Evolutionary conservation across 371 early-diverging fungal species (phyloP).

Genomic region (Mucor circinelloides): DNA sequence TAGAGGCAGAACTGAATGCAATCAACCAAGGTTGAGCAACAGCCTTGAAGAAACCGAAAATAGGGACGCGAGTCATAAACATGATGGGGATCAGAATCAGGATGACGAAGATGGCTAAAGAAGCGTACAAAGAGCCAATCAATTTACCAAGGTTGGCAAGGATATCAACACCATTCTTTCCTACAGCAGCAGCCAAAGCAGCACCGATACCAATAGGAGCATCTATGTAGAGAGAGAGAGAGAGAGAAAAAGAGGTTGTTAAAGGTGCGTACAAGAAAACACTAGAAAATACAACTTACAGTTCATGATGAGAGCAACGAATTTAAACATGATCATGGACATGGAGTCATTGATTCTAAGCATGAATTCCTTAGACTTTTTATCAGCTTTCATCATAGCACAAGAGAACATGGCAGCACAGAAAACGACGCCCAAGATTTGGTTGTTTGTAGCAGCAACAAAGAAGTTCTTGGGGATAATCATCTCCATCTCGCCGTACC

Average conservation of each 20-base stretch:
- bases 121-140: conserved; percentile 69
- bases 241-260: neutral
- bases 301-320: conserved; percentile 70
- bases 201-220: conserved; percentile 79
- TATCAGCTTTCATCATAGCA: conserved; percentile 60
- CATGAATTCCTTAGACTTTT: conserved; percentile 57
- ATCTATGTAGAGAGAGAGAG: conserved; percentile 14
- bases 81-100: conserved; percentile 69
- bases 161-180: conserved; percentile 66
- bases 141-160: conserved; percentile 70
- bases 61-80: conserved; percentile 58
- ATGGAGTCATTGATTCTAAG: conserved; percentile 59
- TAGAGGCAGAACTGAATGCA: conserved; percentile 87
- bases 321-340: conserved; percentile 72
- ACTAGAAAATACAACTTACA: conserved; percentile 14
- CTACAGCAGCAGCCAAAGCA: conserved; percentile 70
- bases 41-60: conserved; percentile 57
- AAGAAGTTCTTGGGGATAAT: conserved; percentile 66
- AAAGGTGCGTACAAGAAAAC: neutral
- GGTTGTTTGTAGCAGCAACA: conserved; percentile 47
- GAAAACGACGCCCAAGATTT: conserved; percentile 68
- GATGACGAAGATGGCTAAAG: conserved; percentile 62
- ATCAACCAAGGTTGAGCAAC: conserved; percentile 71
- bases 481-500: conserved; percentile 55
- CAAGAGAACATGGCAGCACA: conserved; percentile 74